Evolutionary conservation across 805 yeast species (phyloP).

Genomic region (Candida suzukii): DNA sequence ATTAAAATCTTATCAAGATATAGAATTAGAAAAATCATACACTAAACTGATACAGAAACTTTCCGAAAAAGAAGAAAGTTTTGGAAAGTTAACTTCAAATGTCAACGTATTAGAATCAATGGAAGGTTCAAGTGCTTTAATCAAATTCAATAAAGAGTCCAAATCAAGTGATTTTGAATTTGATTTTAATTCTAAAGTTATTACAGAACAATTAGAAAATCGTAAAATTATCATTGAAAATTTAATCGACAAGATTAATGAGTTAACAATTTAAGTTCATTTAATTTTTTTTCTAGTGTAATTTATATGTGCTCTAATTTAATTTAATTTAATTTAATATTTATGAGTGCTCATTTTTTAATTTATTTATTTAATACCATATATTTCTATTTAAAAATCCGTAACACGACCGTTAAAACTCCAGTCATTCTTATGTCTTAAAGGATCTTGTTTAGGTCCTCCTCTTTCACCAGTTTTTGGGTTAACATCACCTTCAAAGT

Average conservation of each 20-base stretch:
- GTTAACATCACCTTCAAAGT: slow-evolving; percentile 89
- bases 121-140: background rate
- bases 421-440: slow-evolving; percentile 79
- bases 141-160: background rate
- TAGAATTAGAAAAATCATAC: too few relatives aligned
- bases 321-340: too few relatives aligned
- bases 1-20: too few relatives aligned
- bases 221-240: background rate
- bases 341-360: too few relatives aligned
- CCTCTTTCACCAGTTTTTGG: slow-evolving; percentile 94
- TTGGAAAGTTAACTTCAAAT: too few relatives aligned
- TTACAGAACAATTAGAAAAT: background rate
- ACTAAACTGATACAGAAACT: too few relatives aligned
- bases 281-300: too few relatives aligned
- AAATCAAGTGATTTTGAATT: background rate
- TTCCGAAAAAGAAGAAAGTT: slow-evolving; percentile 71
- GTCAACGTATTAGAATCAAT: background rate
- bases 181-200: background rate
- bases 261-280: background rate
- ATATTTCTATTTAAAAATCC: slow-evolving; percentile 74
- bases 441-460: slow-evolving; percentile 97
- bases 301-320: too few relatives aligned
- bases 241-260: background rate
- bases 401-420: slow-evolving; percentile 95
- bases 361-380: too few relatives aligned